Evolutionary conservation across 177 flowering plant genomes (phyloP), one percentile per base, ranked within the genome.

Genomic region (Vitis hybrid): DNA sequence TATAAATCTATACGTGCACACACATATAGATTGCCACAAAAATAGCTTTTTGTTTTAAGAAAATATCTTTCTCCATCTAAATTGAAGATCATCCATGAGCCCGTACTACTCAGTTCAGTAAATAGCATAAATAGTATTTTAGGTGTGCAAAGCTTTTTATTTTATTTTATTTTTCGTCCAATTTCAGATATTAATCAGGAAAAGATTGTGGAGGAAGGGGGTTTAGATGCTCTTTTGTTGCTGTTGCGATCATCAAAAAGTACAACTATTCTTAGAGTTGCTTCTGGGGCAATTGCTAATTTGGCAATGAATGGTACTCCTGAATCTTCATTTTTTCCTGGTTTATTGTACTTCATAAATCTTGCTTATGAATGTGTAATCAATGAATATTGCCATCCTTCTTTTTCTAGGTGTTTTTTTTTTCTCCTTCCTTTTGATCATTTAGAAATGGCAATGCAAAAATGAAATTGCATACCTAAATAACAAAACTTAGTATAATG

Each of bases 271-370:
- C 92, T 81, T 61, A 85, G 97, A 78, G 97, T 92, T 75, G 91
- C 98, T 75, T 92, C 98, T 52, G 98, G 98, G 54, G 98, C 98
- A 54, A 81, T 94, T 67, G 98, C 98, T 64, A 94, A 94, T 80
- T 79, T 94, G 79, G 98, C 98, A 71, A 94, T 94, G 98, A 91
- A 82, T 81, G 98, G 98, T 94, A 89, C 64, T 65, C 27, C 35
- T 71, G 55, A 40, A 48, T 56, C 21, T 62, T 55, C 16, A 18
- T 10, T n/a, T 70, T 49, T 5, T 56, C 12, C 18, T 30, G 8
- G 18, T 12, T 40, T 55, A 55, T 3, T 19, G 2, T 0, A 55
- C 15, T 4, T 55, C 16, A 51, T 6, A 10, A 27, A 27, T 27
- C 30, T 27, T 27, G 30, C 30, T 27, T 27, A 27, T 27, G 30